phyloP scores from a whole-genome alignment of 768 basidiomycete genomes.

The Lepiota brunneoincarnata region DNA sequence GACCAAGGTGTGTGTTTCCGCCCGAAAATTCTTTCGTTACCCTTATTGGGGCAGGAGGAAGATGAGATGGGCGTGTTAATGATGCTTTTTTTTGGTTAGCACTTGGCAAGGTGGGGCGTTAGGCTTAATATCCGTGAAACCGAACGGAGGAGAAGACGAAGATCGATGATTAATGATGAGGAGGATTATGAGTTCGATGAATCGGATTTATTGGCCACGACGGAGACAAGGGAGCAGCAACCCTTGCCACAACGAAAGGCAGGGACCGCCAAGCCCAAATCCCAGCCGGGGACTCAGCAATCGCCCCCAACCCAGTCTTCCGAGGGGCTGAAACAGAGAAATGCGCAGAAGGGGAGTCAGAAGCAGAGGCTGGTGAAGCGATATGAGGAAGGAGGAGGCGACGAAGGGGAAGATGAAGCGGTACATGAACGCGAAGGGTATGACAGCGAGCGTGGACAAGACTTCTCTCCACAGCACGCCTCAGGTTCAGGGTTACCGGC shows the following conservation, averaged over 20 bases:
- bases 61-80: neutral
- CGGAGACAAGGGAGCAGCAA: neutral
- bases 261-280: neutral
- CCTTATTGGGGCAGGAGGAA: neutral
- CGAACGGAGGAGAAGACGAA: conserved; percentile 47
- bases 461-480: neutral
- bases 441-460: neutral
- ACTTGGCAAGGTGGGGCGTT: conserved; percentile 54
- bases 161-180: conserved; percentile 10
- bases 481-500: neutral
- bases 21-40: neutral
- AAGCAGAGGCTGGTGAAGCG: neutral
- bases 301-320: neutral
- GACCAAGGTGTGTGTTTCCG: conserved; percentile 48
- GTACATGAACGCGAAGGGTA: neutral
- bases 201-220: neutral
- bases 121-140: conserved; percentile 58
- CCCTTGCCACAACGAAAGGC: neutral
- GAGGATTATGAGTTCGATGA: conserved; percentile 5
- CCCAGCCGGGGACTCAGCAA: neutral
- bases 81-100: conserved; percentile 26
- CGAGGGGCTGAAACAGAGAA: too few relatives aligned
- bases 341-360: too few relatives aligned
- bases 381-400: neutral
- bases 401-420: neutral